These are phyloP conservation scores for Astragalus glycyphyllos DNA, from an alignment of 306 rosid species.

Conservation along the genomic window DNA sequence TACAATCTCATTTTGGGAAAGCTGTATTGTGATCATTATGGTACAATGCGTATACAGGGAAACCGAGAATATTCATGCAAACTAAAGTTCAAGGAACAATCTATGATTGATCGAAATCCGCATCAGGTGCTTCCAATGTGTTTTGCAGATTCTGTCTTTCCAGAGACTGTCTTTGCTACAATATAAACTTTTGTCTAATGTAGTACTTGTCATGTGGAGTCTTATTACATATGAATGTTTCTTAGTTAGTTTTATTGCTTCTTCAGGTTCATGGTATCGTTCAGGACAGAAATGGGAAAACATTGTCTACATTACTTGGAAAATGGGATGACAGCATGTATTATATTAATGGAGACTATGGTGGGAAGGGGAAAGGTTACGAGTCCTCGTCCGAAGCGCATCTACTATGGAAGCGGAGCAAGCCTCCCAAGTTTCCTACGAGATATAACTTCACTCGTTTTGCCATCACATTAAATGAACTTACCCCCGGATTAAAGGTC, in stretches of 20 bases:
- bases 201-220: conserved; percentile 21
- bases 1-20: conserved; percentile 95
- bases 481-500: conserved; percentile 86
- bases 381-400: conserved; percentile 72
- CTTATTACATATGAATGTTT: conserved; percentile 10
- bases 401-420: conserved; percentile 86
- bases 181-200: conserved; percentile 4
- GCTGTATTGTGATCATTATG: conserved; percentile 93
- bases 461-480: conserved; percentile 88
- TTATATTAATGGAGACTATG: conserved; percentile 76
- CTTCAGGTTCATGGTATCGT: conserved; percentile 85
- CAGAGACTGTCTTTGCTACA: conserved; percentile 10
- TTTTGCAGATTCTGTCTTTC: conserved; percentile 25
- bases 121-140: conserved; percentile 72
- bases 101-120: conserved; percentile 93
- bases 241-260: conserved; percentile 28
- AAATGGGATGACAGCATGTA: conserved; percentile 98
- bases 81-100: conserved; percentile 94
- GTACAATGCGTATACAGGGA: conserved; percentile 91
- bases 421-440: conserved; percentile 78
- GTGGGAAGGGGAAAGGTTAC: conserved; percentile 79
- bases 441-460: conserved; percentile 89
- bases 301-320: conserved; percentile 80
- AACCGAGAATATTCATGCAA: conserved; percentile 73
- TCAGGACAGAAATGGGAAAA: conserved; percentile 83